Percentiles rank a stretch among this genome's conserved stretches.
phyloP scores from a whole-genome alignment of 148 eudicot genomes.

The Vaccinium vitisidaea region DNA sequence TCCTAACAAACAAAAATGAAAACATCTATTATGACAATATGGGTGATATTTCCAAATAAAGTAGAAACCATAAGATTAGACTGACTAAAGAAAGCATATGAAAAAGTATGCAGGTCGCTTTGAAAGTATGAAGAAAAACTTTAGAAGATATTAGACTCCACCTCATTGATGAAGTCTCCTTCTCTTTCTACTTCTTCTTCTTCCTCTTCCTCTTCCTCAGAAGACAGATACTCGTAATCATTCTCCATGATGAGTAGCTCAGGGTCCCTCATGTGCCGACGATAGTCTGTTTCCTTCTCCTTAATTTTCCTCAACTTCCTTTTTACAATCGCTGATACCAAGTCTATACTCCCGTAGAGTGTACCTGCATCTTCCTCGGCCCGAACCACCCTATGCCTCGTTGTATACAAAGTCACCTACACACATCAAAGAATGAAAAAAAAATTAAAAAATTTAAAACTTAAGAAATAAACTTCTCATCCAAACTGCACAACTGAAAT shows the following conservation, averaged over 20 bases:
- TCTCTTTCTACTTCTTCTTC: constrained; percentile 6
- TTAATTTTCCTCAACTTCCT: constrained; percentile 88
- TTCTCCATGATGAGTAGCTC: constrained; percentile 23
- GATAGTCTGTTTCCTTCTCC: constrained; percentile 87
- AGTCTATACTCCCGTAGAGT: constrained; percentile 69
- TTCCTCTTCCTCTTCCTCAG: constrained; percentile 24
- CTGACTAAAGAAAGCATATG: neutral
- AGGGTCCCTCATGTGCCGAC: constrained; percentile 79
- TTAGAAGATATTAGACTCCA: constrained; percentile 17
- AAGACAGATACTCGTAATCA: constrained; percentile 22
- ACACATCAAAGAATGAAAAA: neutral
- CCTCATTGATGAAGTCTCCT: constrained; percentile 51
- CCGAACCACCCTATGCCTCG: constrained; percentile 83
- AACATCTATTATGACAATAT: neutral
- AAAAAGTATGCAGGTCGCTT: neutral
- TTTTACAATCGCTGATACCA: constrained; percentile 74
- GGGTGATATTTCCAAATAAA: neutral
- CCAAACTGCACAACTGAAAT: neutral
- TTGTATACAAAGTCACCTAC: constrained; percentile 82
- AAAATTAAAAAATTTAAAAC: neutral
- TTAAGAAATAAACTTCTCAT: neutral
- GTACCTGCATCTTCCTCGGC: constrained; percentile 85
- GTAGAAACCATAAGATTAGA: neutral
- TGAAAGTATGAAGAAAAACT: neutral
- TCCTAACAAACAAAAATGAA: neutral